Evolutionary conservation across 1,284 basidiomycete species (phyloP), one percentile per base, ranked within the genome.

Genomic region (Inonotus obliquus): DNA sequence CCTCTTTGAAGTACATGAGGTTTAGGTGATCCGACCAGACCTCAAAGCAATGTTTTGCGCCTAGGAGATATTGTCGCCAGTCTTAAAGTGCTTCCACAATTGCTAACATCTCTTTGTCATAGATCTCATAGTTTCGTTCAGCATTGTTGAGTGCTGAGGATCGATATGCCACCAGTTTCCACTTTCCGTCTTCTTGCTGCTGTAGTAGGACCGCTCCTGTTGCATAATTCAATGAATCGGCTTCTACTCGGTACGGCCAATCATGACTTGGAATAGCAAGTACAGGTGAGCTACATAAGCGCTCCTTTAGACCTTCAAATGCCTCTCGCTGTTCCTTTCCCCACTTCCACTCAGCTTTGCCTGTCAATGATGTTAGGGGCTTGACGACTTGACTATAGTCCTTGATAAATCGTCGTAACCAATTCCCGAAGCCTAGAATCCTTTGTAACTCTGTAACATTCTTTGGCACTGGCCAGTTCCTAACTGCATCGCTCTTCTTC

Each of bases 91-190:
- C 64, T 21, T 62, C 6, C 7, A 78, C 71, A 19, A 80, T 74
- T 0, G 75, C 73, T 0, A 81, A 39, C 17, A 84, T 59, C 70
- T 84, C 80, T 57, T 75, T 71, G 65, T 85, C 76, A 65, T 79
- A 74, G 39, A 79, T 77, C 23, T 75, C 70, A 66, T 81, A 82
- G 65, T 82, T 82, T 6, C 68, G 54, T 68, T 75, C 67, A 2
- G 67, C 59, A 44, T 65, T 61, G 27, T 67, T 67, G 13, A 79
- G 63, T 0, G 67, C 32, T 58, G 74, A 68, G 0, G 72, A 76
- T 2, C 69, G 45, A 62, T 68, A 74, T 2, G 70, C 71, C 35
- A 72, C 51, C 2, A 73, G 70, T 35, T 74, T 69, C n/a, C 62
- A 38, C 2, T 68, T 68, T 37, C 74, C 67, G 0, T 48, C 13